Evolutionary conservation across 2,329 filamentous ascomycete species (phyloP), one percentile per base, ranked within the genome.

Genomic region (Clathrospora elynae): DNA sequence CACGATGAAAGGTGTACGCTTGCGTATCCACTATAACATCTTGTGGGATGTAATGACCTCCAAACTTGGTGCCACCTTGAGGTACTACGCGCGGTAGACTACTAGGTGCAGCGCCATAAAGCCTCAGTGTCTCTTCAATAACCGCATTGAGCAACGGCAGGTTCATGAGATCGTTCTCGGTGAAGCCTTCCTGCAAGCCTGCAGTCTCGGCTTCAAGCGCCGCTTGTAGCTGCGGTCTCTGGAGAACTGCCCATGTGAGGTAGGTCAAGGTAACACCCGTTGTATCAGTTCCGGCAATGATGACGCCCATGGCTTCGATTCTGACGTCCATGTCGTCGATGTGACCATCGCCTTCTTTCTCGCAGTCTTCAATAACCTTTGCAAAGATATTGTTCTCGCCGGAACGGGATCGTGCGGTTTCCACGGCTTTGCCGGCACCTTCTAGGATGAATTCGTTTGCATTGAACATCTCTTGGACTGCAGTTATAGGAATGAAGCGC

Each of bases 1-100:
- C 65, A 19, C 71, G 62, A 39, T 74, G 71, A 34, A 73, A 54
- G 6, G 63, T 71, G 35, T 67, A 74, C 0, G 70, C 70, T 47
- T 73, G 67, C 2, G 70, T 73, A 19, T 60, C 57, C 8, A 73
- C 70, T 0, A 66, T 71, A 0, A 63, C 66, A 0, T 70, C 71
- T 6, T 58, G 53, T 1, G 71, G 71, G 8, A 74, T 58, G 34
- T 62, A 68, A 31, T 68, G 55, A 4, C 67, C 66, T 3, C 55
- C 58, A 6, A 74, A 54, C 2, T 54, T 59, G 0, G 55, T 58
- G 1, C 71, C 71, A 9, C 64, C 66, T n/a, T 53, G 35, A 3
- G 71, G 71, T 0, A 68, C 64, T 1, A 68, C 61, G n/a, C 72
- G 59, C 3, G 70, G 70, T 4, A 73, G 46, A 32, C 56, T 64